Percentiles rank a stretch among this genome's conserved stretches.
phyloP scores from a whole-genome alignment of 371 early-diverging fungal genomes.

The Zychaea mexicana region DNA sequence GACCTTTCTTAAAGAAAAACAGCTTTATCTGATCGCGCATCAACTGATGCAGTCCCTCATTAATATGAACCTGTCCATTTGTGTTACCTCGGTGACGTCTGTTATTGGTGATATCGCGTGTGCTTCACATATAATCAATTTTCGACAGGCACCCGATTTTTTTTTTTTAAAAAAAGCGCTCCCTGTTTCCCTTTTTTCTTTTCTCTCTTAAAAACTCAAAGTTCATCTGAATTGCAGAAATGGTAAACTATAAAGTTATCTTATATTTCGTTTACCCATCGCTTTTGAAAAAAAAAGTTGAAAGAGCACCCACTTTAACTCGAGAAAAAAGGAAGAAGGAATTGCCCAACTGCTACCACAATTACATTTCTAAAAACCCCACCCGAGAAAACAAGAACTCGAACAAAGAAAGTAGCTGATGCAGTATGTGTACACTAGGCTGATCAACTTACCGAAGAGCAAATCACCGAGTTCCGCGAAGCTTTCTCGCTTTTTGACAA shows the following conservation, averaged over 20 bases:
- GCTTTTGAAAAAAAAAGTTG: no score
- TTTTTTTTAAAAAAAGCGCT: background rate
- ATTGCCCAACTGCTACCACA: no score
- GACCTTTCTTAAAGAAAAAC: no score
- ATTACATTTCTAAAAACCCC: no score
- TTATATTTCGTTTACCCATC: background rate
- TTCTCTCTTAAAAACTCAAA: background rate
- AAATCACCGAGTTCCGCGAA: slow-evolving; percentile 81
- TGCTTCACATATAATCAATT: no score
- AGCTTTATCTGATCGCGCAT: no score
- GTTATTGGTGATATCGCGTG: background rate
- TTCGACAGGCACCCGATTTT: no score
- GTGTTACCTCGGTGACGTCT: background rate
- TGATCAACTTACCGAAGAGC: slow-evolving; percentile 90
- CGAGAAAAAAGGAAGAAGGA: no score
- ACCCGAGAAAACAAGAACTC: background rate
- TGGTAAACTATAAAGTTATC: background rate
- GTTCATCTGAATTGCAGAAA: slow-evolving; percentile 5
- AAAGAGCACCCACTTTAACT: background rate
- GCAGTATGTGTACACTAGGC: slow-evolving; percentile 50
- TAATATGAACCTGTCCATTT: no score
- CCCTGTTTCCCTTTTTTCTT: background rate
- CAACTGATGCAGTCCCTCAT: no score
- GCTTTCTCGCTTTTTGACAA: slow-evolving; percentile 41
- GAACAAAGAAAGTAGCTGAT: background rate